phyloP scores from a whole-genome alignment of 2,329 filamentous ascomycete species.

The Fusarium pseudograminearum region DNA sequence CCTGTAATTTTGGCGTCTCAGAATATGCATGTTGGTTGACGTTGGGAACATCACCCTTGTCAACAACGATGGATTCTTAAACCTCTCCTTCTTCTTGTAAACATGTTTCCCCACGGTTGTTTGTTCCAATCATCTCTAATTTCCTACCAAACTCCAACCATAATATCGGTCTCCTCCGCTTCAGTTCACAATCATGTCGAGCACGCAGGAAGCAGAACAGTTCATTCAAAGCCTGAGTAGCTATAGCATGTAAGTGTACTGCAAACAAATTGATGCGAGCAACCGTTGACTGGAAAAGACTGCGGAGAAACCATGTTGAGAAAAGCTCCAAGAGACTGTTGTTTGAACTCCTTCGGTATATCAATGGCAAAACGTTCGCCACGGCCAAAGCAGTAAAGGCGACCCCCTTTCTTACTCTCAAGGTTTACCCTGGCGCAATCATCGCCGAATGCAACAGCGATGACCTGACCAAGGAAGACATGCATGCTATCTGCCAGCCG shows the following conservation, averaged over 20 bases:
- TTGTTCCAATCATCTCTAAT: not conserved
- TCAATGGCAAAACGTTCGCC: slow-evolving; percentile 18
- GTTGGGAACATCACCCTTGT: too few species aligned
- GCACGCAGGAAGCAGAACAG: not conserved
- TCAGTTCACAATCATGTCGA: not conserved
- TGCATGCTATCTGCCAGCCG: slow-evolving; percentile 22
- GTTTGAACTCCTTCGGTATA: slow-evolving; percentile 32
- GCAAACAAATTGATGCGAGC: rapidly evolving
- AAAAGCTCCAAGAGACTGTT: slow-evolving; percentile 21
- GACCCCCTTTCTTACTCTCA: slow-evolving; percentile 18
- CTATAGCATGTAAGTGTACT: not conserved
- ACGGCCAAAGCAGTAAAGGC: slow-evolving; percentile 1
- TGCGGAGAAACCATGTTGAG: slow-evolving; percentile 20
- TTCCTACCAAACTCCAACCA: not conserved
- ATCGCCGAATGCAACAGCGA: slow-evolving; percentile 34
- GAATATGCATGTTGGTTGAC: too few species aligned
- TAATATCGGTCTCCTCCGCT: not conserved
- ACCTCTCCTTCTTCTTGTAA: not conserved
- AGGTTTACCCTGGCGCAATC: slow-evolving; percentile 17
- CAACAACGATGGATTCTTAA: too few species aligned
- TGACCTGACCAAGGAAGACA: slow-evolving; percentile 14
- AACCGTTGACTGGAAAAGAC: not conserved
- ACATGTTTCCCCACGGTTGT: rapidly evolving
- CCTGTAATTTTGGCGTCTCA: too few species aligned
- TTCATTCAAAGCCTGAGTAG: slow-evolving; percentile 1